Base-by-base conservation (phyloP, 108 stramenopile genomes). In the Schizochytrium sp. region DNA sequence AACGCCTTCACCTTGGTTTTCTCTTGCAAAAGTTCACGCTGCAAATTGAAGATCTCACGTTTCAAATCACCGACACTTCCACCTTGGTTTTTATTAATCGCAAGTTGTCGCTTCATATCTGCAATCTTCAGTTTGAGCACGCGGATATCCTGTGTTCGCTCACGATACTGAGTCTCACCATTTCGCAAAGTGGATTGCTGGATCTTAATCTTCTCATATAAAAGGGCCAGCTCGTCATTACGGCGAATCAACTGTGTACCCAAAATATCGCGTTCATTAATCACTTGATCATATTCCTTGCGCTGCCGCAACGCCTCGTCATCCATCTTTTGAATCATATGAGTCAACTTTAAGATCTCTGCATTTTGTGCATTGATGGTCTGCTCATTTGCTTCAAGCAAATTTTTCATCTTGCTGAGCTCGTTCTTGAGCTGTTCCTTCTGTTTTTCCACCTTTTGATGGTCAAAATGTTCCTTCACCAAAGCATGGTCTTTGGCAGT, bases 211-310 rank as follows among this genome's bases (percentile, higher is more conserved):
- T 96, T 96, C 87, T 96, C 96, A 89, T 95, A 94, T 60, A 96
- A 90, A 40, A 96, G 91, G 3, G 95, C 95, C 50, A 96, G 90
- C 92, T 96, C 96, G 89, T 96, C 96, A 88, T 96, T 96, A 56
- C 96, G 93, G 13, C 96, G 95, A 59, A 96, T 96, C 28, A 96
- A 93, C 92, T 96, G 95, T 49, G 96, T 95, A 50, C 96, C 96
- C 46, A 96, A 91, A 50, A 96, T 96, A 89, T 96, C 96, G n/a
- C 96, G 91, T 90, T 96, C 95, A 87, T 95, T 94, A 46, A 96
- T 94, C 49, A 95, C 91, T 89, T 94, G 45, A 87, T 95, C 95
- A 76, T 92, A 94, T 91, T 96, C 95, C 88, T 93, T 95, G 44
- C 92, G 89, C 89, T 96, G 95, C 88, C 91, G 87, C 46, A 92